Conservation (phyloP, 2,329 filamentous ascomycete genomes). For the Alternaria consortialis region DNA sequence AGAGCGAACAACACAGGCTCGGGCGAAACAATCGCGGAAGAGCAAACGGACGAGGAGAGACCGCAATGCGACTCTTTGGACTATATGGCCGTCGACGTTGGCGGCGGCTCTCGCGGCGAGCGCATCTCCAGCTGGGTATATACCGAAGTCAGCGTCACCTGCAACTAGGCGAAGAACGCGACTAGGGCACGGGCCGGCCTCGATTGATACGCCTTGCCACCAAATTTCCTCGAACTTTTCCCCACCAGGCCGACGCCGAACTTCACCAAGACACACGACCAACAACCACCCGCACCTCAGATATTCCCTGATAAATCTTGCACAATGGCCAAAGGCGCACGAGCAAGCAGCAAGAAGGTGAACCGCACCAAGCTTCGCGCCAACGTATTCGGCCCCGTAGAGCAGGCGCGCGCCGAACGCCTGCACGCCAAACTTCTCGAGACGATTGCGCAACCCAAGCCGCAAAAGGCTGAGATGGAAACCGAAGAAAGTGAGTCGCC, state of each 20-base stretch:
- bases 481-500: constrained; percentile 51
- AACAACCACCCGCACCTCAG: constrained; percentile 8
- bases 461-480: constrained; percentile 59
- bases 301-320: constrained; percentile 5
- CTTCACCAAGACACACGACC: constrained; percentile 8
- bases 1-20: constrained; percentile 5
- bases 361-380: constrained; percentile 84
- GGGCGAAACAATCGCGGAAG: neutral
- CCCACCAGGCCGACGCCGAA: constrained; percentile 8
- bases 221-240: constrained; percentile 28
- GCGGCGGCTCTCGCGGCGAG: constrained; percentile 38
- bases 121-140: constrained; percentile 22
- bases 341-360: constrained; percentile 80
- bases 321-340: constrained; percentile 86
- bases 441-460: constrained; percentile 78
- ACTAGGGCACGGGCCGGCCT: constrained; percentile 26
- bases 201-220: constrained; percentile 29
- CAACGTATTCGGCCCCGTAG: constrained; percentile 84
- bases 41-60: constrained; percentile 1
- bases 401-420: constrained; percentile 80
- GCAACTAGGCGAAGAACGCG: constrained; percentile 30
- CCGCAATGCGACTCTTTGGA: constrained; percentile 1
- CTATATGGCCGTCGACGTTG: constrained; percentile 25
- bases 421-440: constrained; percentile 87
- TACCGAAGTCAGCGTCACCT: constrained; percentile 39